Base-by-base conservation (phyloP, 371 early-diverging fungal species). In the Saksenaea oblongispora region DNA sequence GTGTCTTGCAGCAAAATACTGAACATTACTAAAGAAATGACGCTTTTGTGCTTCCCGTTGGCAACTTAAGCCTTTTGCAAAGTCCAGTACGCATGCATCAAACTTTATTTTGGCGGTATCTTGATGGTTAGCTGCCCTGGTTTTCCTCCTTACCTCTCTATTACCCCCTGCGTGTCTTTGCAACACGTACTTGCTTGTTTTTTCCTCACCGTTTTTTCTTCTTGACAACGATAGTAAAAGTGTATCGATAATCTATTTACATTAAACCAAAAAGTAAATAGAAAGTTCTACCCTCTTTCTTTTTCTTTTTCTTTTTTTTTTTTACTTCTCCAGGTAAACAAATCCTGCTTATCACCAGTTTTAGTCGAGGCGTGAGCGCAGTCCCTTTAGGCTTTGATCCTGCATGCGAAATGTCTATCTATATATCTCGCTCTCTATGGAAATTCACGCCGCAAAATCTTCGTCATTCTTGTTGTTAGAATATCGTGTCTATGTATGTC, bases 351-450 rank as follows among this genome's bases (percentile, higher is more conserved):
- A 47, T 47, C 51, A 18, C 51, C 22, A 22, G 51, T 47, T 22
- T 26, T 22, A 10, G 22, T 47, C 22, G 51, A 47, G 51, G 51
- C 27, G 51, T 17, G 51, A 47, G 51, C 51, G 51, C 51, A 47
- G 51, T 47, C 51, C 51, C 24, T 22, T 47, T 47, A 47, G 51
- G 51, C 51, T 47, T 47, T 47, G 51, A 47, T 47, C 51, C 51
- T 47, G 51, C 51, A 47, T 47, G 22, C n/a, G 31, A 47, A 47
- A 47, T 22, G 51, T 26, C 51, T 47, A 47, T 47, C 51, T 10
- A 47, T 47, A 47, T 47, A n/a, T n/a, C n/a, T 47, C 51, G 10
- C 22, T 47, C 51, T 47, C 22, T 47, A 47, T 47, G 51, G 22
- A 10, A 47, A 47, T 18, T 47, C 22, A 22, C 51, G 51, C 51